These are phyloP conservation scores for Neofusicoccum ribis DNA, from an alignment of 2,329 filamentous ascomycete species.

Conservation along the genomic window DNA sequence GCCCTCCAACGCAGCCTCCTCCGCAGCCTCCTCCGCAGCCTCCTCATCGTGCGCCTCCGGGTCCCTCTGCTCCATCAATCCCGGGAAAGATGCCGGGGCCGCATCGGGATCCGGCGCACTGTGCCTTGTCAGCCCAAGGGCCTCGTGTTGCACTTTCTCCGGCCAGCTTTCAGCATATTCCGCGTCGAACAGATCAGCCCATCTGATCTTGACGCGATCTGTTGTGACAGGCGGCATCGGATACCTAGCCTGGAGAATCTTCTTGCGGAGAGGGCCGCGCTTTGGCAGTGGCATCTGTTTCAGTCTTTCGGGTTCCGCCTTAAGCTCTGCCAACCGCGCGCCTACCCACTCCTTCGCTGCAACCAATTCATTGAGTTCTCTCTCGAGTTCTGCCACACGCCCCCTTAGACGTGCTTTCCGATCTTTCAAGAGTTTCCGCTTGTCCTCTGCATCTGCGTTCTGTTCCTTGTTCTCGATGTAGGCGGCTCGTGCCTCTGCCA, in stretches of 20 bases:
- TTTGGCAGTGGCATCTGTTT: neutral
- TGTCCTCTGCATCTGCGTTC: neutral
- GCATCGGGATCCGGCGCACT: neutral
- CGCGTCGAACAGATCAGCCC: constrained; percentile 37
- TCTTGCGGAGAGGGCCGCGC: neutral
- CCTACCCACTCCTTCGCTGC: neutral
- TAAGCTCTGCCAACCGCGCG: no score
- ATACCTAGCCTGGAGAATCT: neutral
- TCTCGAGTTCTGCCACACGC: neutral
- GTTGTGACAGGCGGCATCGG: constrained; percentile 27
- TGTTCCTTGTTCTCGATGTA: no score
- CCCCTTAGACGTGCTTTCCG: neutral
- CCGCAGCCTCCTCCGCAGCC: neutral
- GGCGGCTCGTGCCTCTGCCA: neutral
- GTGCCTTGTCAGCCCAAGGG: constrained; percentile 18
- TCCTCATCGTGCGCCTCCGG: neutral
- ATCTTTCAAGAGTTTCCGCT: neutral
- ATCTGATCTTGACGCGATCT: constrained; percentile 31
- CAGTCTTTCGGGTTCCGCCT: no score
- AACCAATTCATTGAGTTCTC: neutral
- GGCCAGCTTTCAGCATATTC: constrained; percentile 28
- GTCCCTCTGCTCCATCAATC: neutral
- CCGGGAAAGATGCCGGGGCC: neutral
- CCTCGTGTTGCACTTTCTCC: constrained; percentile 22
- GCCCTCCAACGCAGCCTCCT: neutral